A percentile compares a stretch with the other conserved stretches of the same genome.
Evolutionary conservation across 1,284 basidiomycete species (phyloP).

Genomic region (Fomitopsis betulina): DNA sequence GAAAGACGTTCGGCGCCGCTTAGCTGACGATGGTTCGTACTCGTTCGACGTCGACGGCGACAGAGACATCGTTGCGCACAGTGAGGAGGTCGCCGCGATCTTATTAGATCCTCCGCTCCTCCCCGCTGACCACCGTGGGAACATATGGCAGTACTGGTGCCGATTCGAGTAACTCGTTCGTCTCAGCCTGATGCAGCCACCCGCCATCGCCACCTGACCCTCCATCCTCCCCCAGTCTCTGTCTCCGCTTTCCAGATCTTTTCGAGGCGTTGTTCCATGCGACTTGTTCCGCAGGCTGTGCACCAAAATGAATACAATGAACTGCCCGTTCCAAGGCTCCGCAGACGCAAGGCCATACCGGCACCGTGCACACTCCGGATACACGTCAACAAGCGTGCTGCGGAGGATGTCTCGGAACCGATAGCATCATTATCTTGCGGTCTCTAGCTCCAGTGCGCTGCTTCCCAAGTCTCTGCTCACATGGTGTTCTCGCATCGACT

Average conservation of each 20-base stretch:
- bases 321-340: background rate
- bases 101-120: slow-evolving; percentile 1
- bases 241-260: background rate
- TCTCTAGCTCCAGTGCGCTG: background rate
- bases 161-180: background rate
- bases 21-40: slow-evolving; percentile 23
- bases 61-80: slow-evolving; percentile 27
- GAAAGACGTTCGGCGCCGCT: slow-evolving; percentile 28
- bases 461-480: background rate
- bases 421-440: background rate
- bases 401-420: background rate
- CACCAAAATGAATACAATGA: background rate
- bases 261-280: background rate
- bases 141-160: background rate
- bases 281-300: no score
- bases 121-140: slow-evolving; percentile 7
- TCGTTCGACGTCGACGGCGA: slow-evolving; percentile 30
- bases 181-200: background rate
- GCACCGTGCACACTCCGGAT: background rate
- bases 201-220: background rate
- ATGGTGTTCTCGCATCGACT: background rate
- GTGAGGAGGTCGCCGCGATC: background rate
- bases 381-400: background rate
- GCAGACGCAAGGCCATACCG: background rate
- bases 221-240: background rate